phyloP scores from a whole-genome alignment of 1,284 basidiomycete genomes.

The Moniliella sp. region DNA sequence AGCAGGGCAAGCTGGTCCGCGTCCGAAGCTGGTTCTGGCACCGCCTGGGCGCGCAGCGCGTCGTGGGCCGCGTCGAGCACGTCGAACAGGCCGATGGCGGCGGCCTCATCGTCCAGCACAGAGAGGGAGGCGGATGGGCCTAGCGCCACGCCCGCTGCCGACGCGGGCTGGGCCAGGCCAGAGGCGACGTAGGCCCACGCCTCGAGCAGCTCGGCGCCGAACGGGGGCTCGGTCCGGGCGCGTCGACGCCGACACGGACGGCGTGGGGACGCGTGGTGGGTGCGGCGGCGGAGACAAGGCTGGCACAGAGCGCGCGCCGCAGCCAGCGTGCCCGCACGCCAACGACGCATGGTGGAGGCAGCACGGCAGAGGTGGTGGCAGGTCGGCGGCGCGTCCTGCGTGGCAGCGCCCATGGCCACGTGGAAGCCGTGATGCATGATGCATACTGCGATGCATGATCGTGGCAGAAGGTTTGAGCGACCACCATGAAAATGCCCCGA shows the following conservation, averaged over 20 bases:
- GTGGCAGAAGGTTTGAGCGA: conserved; percentile 11
- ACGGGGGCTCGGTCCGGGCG: no score
- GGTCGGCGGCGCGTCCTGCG: conserved; percentile 1
- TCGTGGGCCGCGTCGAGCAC: no score
- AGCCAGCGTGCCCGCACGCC: conserved; percentile 1
- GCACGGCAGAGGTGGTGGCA: conserved; percentile 1
- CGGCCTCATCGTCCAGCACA: conserved; percentile 10
- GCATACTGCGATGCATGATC: conserved; percentile 11
- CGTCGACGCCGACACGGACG: no score
- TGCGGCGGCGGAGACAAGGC: no score
- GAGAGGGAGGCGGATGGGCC: conserved; percentile 6
- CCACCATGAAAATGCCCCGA: conserved; percentile 61
- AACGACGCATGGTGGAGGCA: not conserved
- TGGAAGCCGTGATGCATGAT: conserved; percentile 6
- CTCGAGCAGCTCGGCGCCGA: no score
- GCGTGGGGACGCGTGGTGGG: no score
- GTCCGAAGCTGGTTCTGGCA: no score
- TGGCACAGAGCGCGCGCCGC: no score
- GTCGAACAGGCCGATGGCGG: conserved; percentile 15
- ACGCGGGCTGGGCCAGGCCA: conserved; percentile 3
- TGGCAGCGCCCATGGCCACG: not conserved
- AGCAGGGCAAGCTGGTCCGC: no score
- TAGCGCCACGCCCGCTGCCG: not conserved
- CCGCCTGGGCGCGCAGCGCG: no score
- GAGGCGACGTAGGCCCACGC: no score